These are phyloP conservation scores for Desmodesmus armatus DNA, from an alignment of 139 green algal genomes.

Conservation along the genomic window DNA sequence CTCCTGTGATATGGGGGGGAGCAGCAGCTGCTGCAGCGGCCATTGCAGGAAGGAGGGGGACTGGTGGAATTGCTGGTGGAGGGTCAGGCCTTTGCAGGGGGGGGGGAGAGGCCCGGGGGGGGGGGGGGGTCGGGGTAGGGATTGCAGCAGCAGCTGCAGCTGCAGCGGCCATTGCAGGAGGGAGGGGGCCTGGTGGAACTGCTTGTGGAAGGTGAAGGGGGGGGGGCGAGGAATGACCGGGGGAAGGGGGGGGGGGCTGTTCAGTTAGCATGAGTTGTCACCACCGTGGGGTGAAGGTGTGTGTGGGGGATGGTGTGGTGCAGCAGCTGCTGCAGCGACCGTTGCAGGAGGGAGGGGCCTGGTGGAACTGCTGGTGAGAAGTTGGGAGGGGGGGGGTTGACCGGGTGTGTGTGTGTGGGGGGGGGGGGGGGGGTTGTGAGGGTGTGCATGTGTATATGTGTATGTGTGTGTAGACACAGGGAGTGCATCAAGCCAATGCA, in stretches of 20 bases:
- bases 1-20: too few relatives aligned
- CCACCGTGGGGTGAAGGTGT: not conserved
- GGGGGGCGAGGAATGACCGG: too few relatives aligned
- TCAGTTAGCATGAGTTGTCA: not conserved
- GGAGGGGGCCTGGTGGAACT: slow-evolving; percentile 63
- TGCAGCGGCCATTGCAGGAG: slow-evolving; percentile 41
- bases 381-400: not conserved
- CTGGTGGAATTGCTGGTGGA: slow-evolving; percentile 57
- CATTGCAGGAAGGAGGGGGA: slow-evolving; percentile 56
- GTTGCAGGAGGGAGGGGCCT: not conserved
- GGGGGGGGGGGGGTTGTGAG: not conserved
- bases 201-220: slow-evolving; percentile 46
- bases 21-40: slow-evolving; percentile 1
- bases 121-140: too few relatives aligned
- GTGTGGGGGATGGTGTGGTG: not conserved
- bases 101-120: too few relatives aligned
- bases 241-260: too few relatives aligned
- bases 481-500: too few relatives aligned
- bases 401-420: not conserved
- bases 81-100: slow-evolving; percentile 28
- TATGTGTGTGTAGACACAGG: too few relatives aligned
- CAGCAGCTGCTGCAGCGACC: not conserved
- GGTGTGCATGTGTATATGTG: not conserved
- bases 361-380: not conserved
- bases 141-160: not conserved